A percentile compares a stretch with the other conserved stretches of the same genome.
Evolutionary conservation across 495 filamentous ascomycete species (phyloP).

Genomic region (Choiromyces venosus): DNA sequence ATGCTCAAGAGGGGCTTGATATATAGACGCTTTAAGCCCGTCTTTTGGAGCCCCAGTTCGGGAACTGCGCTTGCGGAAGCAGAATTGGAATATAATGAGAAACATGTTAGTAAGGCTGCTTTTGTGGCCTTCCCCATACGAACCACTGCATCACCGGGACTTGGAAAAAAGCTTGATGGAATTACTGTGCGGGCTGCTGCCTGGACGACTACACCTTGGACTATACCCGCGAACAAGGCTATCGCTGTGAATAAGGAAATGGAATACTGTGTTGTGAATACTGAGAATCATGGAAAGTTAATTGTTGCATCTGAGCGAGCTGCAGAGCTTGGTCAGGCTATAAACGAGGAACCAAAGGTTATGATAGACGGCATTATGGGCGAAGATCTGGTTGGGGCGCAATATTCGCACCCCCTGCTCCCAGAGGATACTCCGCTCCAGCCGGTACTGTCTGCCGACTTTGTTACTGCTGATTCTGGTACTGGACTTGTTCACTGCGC

Average conservation of each 20-base stretch:
- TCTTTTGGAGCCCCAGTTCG: constrained; percentile 93
- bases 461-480: constrained; percentile 80
- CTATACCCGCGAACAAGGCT: constrained; percentile 83
- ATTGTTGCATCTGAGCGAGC: constrained; percentile 64
- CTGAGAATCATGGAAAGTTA: constrained; percentile 52
- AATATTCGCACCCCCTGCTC: constrained; percentile 63
- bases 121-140: constrained; percentile 73
- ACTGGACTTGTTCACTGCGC: constrained; percentile 90
- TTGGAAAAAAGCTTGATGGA: constrained; percentile 20
- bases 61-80: constrained; percentile 89
- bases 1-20: constrained; percentile 83
- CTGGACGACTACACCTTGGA: constrained; percentile 99
- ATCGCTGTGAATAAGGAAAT: constrained; percentile 71
- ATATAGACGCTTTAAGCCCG: constrained; percentile 81
- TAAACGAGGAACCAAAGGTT: constrained; percentile 30
- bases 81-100: constrained; percentile 88
- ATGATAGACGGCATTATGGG: constrained; percentile 52
- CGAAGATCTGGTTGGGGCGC: constrained; percentile 56
- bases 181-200: constrained; percentile 67
- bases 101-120: constrained; percentile 72
- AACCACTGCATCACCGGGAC: background rate
- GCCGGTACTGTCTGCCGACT: constrained; percentile 71
- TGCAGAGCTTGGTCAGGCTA: constrained; percentile 48
- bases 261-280: constrained; percentile 64
- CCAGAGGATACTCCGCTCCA: constrained; percentile 52